Evolutionary conservation across 2,329 filamentous ascomycete genomes (phyloP).

Genomic region (Laburnicola sp.): DNA sequence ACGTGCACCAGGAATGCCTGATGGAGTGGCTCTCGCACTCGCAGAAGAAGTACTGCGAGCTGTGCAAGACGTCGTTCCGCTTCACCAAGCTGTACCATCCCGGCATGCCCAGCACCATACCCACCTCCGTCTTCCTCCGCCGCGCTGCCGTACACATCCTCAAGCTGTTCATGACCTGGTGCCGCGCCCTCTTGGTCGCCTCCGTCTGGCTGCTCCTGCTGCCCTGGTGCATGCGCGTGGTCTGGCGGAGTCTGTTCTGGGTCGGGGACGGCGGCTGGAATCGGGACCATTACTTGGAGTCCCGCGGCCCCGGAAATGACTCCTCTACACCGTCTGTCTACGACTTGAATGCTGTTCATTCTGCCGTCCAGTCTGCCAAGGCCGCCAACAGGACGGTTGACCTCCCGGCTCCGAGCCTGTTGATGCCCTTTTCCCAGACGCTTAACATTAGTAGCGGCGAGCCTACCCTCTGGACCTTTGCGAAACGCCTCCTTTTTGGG

Average conservation of each 20-base stretch:
- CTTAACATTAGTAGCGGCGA: slow-evolving; percentile 49
- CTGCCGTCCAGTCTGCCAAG: slow-evolving; percentile 24
- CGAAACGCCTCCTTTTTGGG: slow-evolving; percentile 49
- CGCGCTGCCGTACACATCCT: slow-evolving; percentile 75
- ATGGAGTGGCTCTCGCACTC: slow-evolving; percentile 99
- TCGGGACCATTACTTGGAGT: slow-evolving; percentile 42
- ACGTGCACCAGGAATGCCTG: slow-evolving; percentile 94
- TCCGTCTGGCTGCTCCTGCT: slow-evolving; percentile 88
- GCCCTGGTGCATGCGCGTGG: slow-evolving; percentile 85
- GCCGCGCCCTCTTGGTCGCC: slow-evolving; percentile 75
- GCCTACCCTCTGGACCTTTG: slow-evolving; percentile 51
- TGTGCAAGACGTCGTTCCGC: slow-evolving; percentile 97
- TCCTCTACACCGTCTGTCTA: slow-evolving; percentile 7
- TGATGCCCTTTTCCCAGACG: slow-evolving; percentile 46
- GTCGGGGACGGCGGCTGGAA: slow-evolving; percentile 77
- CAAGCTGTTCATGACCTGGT: slow-evolving; percentile 73
- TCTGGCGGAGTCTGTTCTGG: slow-evolving; percentile 96
- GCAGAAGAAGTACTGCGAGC: slow-evolving; percentile 98
- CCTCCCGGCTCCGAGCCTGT: slow-evolving; percentile 32
- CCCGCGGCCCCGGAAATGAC: not conserved
- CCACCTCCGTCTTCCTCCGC: slow-evolving; percentile 76
- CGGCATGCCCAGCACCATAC: slow-evolving; percentile 85
- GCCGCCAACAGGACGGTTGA: slow-evolving; percentile 23
- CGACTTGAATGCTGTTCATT: slow-evolving; percentile 25
- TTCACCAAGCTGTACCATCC: slow-evolving; percentile 98